Percentiles rank a stretch among this genome's conserved stretches.
phyloP scores from a whole-genome alignment of 1,284 basidiomycete species.

The Mycosarcoma maydis region DNA sequence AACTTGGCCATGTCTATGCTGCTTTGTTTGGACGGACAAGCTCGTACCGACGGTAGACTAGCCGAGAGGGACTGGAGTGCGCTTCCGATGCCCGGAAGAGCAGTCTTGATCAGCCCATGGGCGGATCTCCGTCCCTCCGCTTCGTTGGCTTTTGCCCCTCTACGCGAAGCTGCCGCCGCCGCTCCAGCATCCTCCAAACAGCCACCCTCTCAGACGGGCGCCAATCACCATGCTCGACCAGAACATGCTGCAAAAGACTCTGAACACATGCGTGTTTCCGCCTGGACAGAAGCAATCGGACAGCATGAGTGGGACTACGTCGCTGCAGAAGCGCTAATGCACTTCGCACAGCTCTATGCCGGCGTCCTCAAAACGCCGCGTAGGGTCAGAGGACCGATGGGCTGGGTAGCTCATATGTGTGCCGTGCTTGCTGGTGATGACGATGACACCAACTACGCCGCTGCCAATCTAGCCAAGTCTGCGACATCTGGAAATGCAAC shows the following conservation, averaged over 20 bases:
- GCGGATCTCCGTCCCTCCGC: conserved; percentile 58
- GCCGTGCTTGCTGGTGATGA: conserved; percentile 49
- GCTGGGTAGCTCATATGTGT: conserved; percentile 60
- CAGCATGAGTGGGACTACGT: conserved; percentile 64
- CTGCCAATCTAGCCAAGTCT: background rate
- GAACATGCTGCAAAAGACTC: background rate
- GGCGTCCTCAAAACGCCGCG: conserved; percentile 58
- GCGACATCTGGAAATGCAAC: background rate
- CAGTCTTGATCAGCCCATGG: conserved; percentile 64
- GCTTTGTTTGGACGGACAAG: conserved; percentile 59
- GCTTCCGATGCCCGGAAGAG: conserved; percentile 62
- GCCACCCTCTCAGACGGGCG: background rate
- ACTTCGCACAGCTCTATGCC: conserved; percentile 65
- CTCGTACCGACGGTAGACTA: conserved; percentile 20
- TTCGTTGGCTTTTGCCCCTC: conserved; percentile 45
- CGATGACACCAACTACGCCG: background rate
- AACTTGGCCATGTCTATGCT: conserved; percentile 62
- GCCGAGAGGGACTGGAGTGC: conserved; percentile 58
- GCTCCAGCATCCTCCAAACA: background rate
- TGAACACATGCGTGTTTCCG: conserved; percentile 12
- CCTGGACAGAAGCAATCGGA: conserved; percentile 51
- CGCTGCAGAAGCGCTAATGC: conserved; percentile 59
- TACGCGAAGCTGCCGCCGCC: conserved; percentile 36
- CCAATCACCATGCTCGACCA: background rate
- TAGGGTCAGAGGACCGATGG: conserved; percentile 59